These are phyloP conservation scores for Beauveria pseudobassiana DNA, from an alignment of 2,329 filamentous ascomycete genomes.

Conservation along the genomic window DNA sequence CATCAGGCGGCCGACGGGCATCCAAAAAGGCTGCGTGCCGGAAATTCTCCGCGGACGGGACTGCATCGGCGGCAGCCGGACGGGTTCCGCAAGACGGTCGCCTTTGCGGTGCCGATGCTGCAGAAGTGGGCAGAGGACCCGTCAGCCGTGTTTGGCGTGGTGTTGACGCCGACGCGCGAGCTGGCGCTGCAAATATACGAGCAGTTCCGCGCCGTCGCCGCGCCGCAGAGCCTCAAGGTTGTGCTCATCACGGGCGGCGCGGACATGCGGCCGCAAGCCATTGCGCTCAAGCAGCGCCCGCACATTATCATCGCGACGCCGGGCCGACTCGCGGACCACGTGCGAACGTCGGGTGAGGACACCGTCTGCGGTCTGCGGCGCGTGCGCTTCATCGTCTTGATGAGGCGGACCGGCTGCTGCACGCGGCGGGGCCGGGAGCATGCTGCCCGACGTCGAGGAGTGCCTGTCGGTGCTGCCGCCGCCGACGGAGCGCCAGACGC, in stretches of 20 bases:
- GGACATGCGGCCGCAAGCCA: conserved; percentile 87
- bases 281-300: conserved; percentile 71
- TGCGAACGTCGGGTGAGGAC: conserved; percentile 83
- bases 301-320: conserved; percentile 94
- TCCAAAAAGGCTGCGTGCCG: conserved; percentile 88
- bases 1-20: conserved; percentile 81
- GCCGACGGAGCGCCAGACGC: conserved; percentile 73
- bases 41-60: conserved; percentile 86
- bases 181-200: conserved; percentile 94
- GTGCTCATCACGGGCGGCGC: conserved; percentile 86
- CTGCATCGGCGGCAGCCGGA: conserved; percentile 90
- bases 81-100: conserved; percentile 94
- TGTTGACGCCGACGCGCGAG: conserved; percentile 86
- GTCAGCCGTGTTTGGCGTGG: conserved; percentile 79
- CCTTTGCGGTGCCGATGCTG: conserved; percentile 89
- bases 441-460: conserved; percentile 90
- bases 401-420: conserved; percentile 85
- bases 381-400: conserved; percentile 81
- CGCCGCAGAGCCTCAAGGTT: conserved; percentile 79
- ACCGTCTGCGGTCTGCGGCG: conserved; percentile 75
- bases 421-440: conserved; percentile 65
- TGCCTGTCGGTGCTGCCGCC: conserved; percentile 78
- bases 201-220: conserved; percentile 88
- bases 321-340: conserved; percentile 86
- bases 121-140: conserved; percentile 93